Base-by-base conservation (phyloP, 768 basidiomycete species). In the Panaeolus cyanescens region DNA sequence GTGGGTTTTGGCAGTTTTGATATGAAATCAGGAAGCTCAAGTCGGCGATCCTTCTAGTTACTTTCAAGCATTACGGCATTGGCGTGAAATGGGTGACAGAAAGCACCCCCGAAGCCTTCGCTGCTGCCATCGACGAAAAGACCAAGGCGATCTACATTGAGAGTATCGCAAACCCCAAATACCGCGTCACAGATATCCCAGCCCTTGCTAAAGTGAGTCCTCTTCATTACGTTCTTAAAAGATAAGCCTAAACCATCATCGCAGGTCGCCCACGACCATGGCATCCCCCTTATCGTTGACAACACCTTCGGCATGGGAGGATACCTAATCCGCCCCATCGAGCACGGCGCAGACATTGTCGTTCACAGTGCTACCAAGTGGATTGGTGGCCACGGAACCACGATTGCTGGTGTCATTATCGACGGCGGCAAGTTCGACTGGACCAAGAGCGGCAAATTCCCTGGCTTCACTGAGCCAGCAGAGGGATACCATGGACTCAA, bases 311-410 rank as follows among this genome's bases (percentile, higher is more conserved):
- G 88, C 42, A 86, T 88, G 75, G 89, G 88, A 65, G 87, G 82
- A 32, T 93, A 91, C 67, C 80, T 93, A 58, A 77, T 88, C 60
- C 78, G 81, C 1, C 92, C 92, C 1, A 85, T 93, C 62, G 80
- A 86, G 22, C 81, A 84, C 65, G 92, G 92, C 13, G 91, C 92
- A 0, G 90, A 94, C 64, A 90, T 93, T 60, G 78, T 93, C 60
- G 87, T 92, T 17, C 87, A 92, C 70, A 89, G 87, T 55, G 89
- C 89, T 0, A 92, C 92, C 1, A 93, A 94, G 68, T 94, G 92
- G 92, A 92, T 93, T 32, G 87, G 89, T 12, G 88, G 89, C 0
- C 90, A 92, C 62, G 91, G 92, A 31, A 92, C 87, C 0, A 90
- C 89, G 22, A 90, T 94, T 53, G 91, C 81, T 4, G 92, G 92